These are phyloP conservation scores for Pseudocercospora ulei DNA, from an alignment of 2,329 filamentous ascomycete genomes.

Conservation along the genomic window DNA sequence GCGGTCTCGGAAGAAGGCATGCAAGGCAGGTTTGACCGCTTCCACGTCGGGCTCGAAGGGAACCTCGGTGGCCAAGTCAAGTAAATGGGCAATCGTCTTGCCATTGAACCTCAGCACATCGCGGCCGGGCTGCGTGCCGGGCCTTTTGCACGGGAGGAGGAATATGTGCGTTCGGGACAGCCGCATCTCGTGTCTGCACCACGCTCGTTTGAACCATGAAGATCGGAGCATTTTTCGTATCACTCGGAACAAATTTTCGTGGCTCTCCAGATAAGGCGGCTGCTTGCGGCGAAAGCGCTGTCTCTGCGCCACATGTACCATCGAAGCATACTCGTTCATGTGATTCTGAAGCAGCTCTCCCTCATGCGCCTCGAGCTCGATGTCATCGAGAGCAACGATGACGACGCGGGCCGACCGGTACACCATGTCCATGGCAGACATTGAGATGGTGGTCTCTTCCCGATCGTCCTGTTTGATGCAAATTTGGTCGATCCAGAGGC, in stretches of 20 bases:
- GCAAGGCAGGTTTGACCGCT: slow-evolving; percentile 30
- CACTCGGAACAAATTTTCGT: slow-evolving; percentile 31
- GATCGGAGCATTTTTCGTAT: slow-evolving; percentile 36
- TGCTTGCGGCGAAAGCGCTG: slow-evolving; percentile 31
- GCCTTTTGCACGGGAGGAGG: slow-evolving; percentile 34
- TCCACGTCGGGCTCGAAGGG: slow-evolving; percentile 31
- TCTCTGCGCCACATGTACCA: slow-evolving; percentile 27
- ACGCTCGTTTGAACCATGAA: slow-evolving; percentile 40
- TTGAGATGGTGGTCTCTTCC: slow-evolving; percentile 35
- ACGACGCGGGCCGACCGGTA: slow-evolving; percentile 38
- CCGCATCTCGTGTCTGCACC: slow-evolving; percentile 41
- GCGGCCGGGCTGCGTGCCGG: slow-evolving; percentile 17
- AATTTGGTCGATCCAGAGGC: slow-evolving; percentile 41
- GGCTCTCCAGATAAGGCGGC: slow-evolving; percentile 30
- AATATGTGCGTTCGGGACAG: slow-evolving; percentile 38
- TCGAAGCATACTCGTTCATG: slow-evolving; percentile 34
- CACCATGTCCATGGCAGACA: slow-evolving; percentile 38
- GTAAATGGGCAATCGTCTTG: slow-evolving; percentile 37
- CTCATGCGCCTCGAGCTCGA: slow-evolving; percentile 34
- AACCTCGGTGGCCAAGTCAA: slow-evolving; percentile 34
- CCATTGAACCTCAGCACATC: slow-evolving; percentile 37
- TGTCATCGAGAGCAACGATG: slow-evolving; percentile 39
- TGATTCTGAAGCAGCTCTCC: slow-evolving; percentile 35
- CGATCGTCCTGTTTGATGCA: slow-evolving; percentile 39
- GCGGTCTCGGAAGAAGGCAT: slow-evolving; percentile 33